Base-by-base conservation (phyloP, 331 rosid species). In the Pyrus hybrid region DNA sequence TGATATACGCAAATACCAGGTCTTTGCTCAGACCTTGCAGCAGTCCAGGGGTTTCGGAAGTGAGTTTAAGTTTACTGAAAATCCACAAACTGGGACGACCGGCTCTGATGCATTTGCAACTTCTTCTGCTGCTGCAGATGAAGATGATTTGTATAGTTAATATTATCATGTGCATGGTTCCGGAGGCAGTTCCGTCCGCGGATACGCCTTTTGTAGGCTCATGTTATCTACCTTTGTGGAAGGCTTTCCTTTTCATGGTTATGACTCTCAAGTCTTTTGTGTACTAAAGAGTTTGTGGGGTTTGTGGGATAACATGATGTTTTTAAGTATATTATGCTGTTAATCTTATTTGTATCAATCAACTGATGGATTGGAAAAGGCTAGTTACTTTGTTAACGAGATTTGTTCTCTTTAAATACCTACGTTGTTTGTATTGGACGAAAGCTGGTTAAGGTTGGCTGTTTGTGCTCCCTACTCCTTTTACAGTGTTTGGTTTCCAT, bases 1-100 rank as follows among this genome's bases (percentile, higher is more conserved):
- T 21, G 95, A 87, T 66, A 87, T 90, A 2, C 86, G 90, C 64
- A 90, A 87, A 64, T 87, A 90, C 74, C 92, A 87, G 70, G 89
- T 86, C 62, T 87, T 90, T 84, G 91, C 96, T 69, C 91, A 84
- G 68, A 90, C 92, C 45, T 78, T 90, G 23, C 92, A 87, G 84
- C 92, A 90, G 76, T 90, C 91, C 1, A 83, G 89, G 65, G 90
- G 92, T 0, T 86, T 90, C 9, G 92, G 92, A 75, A 58, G 83
- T 53, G 96, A 88, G 37, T 88, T 90, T 35, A 86, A 87, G 84
- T 87, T 90, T 77, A 1, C 92, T 1, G 87, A 90, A 53, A 53
- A 53, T 28, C 28, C 72, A 17, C 82, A 47, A 69, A 16, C 76
- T 21, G 81, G 80, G 70, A 67, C 89, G 16, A 33, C 83, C 4